phyloP scores from a whole-genome alignment of 2,329 filamentous ascomycete species.

The Phialophora expanda region DNA sequence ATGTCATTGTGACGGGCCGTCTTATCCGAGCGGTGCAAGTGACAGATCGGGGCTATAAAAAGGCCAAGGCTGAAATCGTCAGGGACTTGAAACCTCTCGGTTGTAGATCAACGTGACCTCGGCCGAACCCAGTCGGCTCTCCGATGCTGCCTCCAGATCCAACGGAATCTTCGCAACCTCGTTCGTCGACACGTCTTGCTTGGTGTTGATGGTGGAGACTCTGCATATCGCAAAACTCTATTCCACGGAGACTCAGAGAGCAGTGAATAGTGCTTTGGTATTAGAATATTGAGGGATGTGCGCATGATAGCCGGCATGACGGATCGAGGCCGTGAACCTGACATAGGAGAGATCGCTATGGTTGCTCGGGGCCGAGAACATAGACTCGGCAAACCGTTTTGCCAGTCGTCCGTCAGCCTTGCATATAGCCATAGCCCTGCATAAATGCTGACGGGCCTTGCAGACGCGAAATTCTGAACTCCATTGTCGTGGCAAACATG shows the following conservation, averaged over 20 bases:
- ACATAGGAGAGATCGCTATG: not conserved
- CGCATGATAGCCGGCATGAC: not conserved
- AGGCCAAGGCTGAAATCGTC: constrained; percentile 16
- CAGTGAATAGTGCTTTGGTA: not conserved
- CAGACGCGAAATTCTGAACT: not conserved
- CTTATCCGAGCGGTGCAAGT: constrained; percentile 1
- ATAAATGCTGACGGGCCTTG: not conserved
- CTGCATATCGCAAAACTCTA: not conserved
- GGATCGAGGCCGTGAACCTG: not conserved
- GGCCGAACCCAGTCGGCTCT: not conserved
- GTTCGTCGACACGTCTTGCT: not conserved
- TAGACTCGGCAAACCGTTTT: constrained; percentile 2
- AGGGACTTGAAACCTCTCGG: constrained; percentile 7
- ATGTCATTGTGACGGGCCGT: not conserved
- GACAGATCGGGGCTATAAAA: constrained; percentile 8
- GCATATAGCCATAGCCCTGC: constrained; percentile 2
- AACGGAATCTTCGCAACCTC: not conserved
- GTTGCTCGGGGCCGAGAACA: not conserved
- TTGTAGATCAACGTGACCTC: not conserved
- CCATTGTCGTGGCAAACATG: not conserved
- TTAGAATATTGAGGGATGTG: not conserved
- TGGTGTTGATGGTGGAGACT: not conserved
- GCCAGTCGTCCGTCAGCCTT: not conserved
- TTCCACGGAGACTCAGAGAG: not conserved
- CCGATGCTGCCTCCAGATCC: not conserved